Conservation (phyloP, 2,329 filamentous ascomycete genomes). For the Xylariomycetidae sp. region DNA sequence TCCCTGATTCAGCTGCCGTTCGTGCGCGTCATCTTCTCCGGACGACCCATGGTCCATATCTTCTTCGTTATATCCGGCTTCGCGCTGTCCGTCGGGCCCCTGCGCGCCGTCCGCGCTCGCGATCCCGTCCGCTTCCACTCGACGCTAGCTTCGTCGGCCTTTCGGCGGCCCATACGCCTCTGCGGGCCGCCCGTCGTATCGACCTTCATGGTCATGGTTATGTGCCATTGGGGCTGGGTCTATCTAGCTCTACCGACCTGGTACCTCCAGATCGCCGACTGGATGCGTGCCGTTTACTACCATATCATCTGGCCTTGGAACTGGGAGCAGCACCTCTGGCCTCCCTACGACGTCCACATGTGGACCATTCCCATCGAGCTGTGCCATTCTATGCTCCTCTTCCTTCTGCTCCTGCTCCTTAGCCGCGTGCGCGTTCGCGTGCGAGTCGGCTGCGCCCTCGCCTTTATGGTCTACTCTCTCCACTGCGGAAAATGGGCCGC, state of each 20-base stretch:
- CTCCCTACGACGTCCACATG: constrained; percentile 36
- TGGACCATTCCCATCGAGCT: constrained; percentile 46
- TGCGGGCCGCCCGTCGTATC: constrained; percentile 39
- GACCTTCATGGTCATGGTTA: constrained; percentile 35
- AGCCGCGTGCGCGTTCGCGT: constrained; percentile 27
- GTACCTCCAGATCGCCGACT: constrained; percentile 23
- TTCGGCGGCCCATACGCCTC: constrained; percentile 40
- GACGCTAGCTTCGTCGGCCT: constrained; percentile 39
- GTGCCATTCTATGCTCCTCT: constrained; percentile 38
- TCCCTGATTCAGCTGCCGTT: constrained; percentile 38
- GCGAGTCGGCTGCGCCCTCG: constrained; percentile 24
- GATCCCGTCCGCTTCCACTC: constrained; percentile 31
- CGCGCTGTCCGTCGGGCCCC: constrained; percentile 38
- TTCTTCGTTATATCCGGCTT: constrained; percentile 48
- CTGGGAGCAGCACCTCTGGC: constrained; percentile 21
- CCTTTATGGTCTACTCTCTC: constrained; percentile 32
- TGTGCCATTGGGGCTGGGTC: no score
- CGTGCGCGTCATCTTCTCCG: constrained; percentile 36
- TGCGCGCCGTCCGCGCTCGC: constrained; percentile 34
- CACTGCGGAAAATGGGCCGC: constrained; percentile 35
- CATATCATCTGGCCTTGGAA: constrained; percentile 21
- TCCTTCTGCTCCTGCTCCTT: constrained; percentile 31
- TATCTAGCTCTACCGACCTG: constrained; percentile 8
- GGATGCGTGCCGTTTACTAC: constrained; percentile 18
- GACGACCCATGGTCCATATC: constrained; percentile 43